phyloP scores from a whole-genome alignment of 2,329 filamentous ascomycete species.

The Talaromyces sp. region DNA sequence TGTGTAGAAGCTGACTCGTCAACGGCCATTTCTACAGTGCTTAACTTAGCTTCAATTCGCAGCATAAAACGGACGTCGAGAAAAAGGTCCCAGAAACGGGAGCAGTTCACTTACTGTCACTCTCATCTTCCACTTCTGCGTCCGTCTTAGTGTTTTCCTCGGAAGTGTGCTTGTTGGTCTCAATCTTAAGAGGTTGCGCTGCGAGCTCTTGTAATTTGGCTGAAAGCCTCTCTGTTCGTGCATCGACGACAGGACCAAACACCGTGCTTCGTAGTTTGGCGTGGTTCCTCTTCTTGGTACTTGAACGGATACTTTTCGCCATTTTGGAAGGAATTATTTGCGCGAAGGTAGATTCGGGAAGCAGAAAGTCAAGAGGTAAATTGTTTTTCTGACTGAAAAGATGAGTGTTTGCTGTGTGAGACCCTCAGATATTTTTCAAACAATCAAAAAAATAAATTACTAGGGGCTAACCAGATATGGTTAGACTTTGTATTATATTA shows the following conservation, averaged over 20 bases:
- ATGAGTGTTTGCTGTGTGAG: not conserved
- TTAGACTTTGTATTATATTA: not conserved
- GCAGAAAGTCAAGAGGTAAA: not conserved
- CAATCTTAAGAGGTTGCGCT: conserved; percentile 55
- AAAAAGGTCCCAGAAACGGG: not conserved
- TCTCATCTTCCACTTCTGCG: conserved; percentile 17
- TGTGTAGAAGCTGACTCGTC: conserved; percentile 23
- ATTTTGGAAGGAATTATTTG: conserved; percentile 49
- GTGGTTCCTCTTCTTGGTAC: conserved; percentile 76
- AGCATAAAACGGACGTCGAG: not conserved
- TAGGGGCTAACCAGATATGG: not conserved
- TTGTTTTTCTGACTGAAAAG: not conserved
- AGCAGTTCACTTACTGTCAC: not conserved
- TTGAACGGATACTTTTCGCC: conserved; percentile 83
- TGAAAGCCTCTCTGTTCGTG: conserved; percentile 74
- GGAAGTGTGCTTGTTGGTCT: conserved; percentile 22
- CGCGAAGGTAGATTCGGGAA: not conserved
- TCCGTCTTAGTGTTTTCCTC: conserved; percentile 15
- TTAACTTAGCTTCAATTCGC: not conserved
- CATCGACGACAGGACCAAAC: conserved; percentile 76
- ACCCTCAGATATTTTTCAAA: not conserved
- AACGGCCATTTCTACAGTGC: conserved; percentile 37
- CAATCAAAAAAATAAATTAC: not conserved
- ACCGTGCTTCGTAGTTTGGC: conserved; percentile 71
- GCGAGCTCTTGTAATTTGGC: conserved; percentile 79